Conservation (phyloP, 208 protist genomes). For the Acanthamoeba sp. region DNA sequence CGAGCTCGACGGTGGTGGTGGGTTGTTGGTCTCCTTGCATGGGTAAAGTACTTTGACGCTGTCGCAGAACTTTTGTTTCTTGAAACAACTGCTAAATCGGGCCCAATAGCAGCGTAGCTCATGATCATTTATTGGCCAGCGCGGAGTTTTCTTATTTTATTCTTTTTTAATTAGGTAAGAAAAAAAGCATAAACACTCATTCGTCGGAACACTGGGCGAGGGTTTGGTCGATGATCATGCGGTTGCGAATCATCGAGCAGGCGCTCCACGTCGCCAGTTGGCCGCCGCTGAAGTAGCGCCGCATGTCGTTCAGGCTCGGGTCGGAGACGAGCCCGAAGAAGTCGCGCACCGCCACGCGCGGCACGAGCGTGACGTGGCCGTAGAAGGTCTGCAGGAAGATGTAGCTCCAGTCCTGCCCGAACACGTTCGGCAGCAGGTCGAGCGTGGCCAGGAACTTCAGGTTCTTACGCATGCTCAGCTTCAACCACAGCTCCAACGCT, state of each 20-base stretch:
- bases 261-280: constrained; percentile 30
- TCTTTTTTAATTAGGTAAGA: too few species aligned
- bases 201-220: neutral
- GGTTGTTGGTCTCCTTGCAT: too few species aligned
- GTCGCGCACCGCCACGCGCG: neutral
- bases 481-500: constrained; percentile 56
- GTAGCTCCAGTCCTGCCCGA: constrained; percentile 65
- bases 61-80: too few species aligned
- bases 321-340: constrained; percentile 23
- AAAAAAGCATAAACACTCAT: too few species aligned
- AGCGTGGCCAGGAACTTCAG: constrained; percentile 34
- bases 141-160: too few species aligned
- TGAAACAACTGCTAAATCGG: too few species aligned
- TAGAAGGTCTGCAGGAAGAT: constrained; percentile 67
- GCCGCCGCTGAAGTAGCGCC: constrained; percentile 39
- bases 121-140: too few species aligned
- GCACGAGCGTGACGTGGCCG: constrained; percentile 35
- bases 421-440: constrained; percentile 39
- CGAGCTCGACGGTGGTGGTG: too few species aligned
- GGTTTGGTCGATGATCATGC: constrained; percentile 41
- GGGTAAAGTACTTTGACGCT: too few species aligned
- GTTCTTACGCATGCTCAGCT: constrained; percentile 52
- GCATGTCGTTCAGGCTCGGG: constrained; percentile 7
- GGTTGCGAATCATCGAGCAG: constrained; percentile 13
- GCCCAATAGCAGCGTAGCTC: too few species aligned